Conservation (phyloP, 129 eudicot genomes). For the Flaveria robusta region DNA sequence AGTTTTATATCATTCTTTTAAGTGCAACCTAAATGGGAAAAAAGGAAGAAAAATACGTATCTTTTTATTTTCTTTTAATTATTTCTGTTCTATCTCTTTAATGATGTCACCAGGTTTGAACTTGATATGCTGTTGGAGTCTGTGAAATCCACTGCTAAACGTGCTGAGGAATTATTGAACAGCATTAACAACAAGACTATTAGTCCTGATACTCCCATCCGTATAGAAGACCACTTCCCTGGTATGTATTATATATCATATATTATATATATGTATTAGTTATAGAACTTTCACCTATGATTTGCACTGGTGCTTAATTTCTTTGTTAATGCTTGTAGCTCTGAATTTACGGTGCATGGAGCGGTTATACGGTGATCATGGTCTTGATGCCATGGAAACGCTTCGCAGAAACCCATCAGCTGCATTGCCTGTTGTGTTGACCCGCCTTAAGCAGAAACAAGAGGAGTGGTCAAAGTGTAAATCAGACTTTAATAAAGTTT, state of each 20-base stretch:
- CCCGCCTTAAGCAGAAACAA: slow-evolving; percentile 92
- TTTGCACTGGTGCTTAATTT: background rate
- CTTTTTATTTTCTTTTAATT: background rate
- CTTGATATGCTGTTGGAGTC: slow-evolving; percentile 98
- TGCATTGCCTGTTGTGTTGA: slow-evolving; percentile 76
- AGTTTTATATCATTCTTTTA: background rate
- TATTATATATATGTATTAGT: background rate
- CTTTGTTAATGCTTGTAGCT: slow-evolving; percentile 47
- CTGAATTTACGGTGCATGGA: slow-evolving; percentile 90
- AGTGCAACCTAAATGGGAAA: slow-evolving; percentile 1
- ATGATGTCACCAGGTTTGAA: slow-evolving; percentile 69
- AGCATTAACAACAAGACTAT: slow-evolving; percentile 52
- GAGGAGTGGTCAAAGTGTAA: slow-evolving; percentile 95
- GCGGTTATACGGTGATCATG: slow-evolving; percentile 96
- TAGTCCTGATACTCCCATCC: slow-evolving; percentile 53
- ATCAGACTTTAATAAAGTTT: slow-evolving; percentile 85
- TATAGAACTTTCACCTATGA: background rate
- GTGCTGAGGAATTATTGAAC: slow-evolving; percentile 77
- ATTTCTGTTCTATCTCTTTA: background rate
- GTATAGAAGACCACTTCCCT: slow-evolving; percentile 78
- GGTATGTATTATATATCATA: slow-evolving; percentile 36
- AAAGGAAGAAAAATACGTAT: background rate
- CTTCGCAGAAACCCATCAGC: slow-evolving; percentile 73
- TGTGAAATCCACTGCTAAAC: slow-evolving; percentile 78
- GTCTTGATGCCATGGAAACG: slow-evolving; percentile 91